phyloP scores from a whole-genome alignment of 257 asterid genomes.

The Solanum commersonii region DNA sequence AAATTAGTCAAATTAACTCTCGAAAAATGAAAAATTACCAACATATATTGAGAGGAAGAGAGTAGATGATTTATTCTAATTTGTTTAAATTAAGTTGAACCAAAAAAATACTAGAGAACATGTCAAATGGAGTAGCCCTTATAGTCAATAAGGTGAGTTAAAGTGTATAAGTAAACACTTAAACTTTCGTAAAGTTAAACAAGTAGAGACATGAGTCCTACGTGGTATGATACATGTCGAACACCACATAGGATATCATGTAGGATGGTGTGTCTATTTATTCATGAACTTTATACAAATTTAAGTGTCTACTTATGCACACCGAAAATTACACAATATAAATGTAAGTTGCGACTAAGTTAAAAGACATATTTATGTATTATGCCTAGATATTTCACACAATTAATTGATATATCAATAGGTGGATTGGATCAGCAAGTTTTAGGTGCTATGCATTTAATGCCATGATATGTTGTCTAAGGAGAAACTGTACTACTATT shows the following conservation, averaged over 20 bases:
- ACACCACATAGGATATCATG: not conserved
- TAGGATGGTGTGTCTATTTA: not conserved
- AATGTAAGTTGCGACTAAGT: too few relatives aligned
- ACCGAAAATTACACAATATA: too few relatives aligned
- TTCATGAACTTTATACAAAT: not conserved
- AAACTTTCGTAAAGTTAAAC: too few relatives aligned
- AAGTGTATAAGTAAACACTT: not conserved
- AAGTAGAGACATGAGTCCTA: not conserved
- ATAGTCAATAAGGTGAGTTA: not conserved
- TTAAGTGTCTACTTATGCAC: too few relatives aligned
- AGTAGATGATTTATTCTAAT: not conserved
- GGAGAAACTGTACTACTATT: not conserved
- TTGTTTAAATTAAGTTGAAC: not conserved
- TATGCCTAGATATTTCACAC: not conserved
- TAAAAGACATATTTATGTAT: too few relatives aligned
- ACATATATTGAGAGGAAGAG: not conserved
- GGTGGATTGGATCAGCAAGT: constrained; percentile 17
- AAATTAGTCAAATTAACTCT: not conserved
- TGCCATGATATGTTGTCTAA: constrained; percentile 16
- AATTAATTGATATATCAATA: not conserved
- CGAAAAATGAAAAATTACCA: not conserved
- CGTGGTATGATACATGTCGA: too few relatives aligned
- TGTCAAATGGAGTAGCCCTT: not conserved
- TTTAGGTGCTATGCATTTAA: constrained; percentile 37
- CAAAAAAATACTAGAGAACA: not conserved